Evolutionary conservation across 805 yeast species (phyloP).

Genomic region (Candida germanica): DNA sequence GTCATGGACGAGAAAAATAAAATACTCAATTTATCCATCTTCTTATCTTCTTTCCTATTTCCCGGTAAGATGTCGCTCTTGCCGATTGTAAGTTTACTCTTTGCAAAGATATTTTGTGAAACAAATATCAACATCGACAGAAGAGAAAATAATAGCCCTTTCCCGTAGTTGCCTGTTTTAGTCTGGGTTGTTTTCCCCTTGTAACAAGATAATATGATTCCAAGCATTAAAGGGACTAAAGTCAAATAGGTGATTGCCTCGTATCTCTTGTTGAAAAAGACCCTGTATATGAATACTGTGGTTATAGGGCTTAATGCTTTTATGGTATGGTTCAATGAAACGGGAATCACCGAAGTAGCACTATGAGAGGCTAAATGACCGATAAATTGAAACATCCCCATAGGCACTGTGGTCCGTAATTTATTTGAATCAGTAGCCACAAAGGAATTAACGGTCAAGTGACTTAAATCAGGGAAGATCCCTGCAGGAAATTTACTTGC

Average conservation of each 20-base stretch:
- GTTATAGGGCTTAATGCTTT: slow-evolving; percentile 88
- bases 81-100: slow-evolving; percentile 58
- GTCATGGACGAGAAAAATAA: slow-evolving; percentile 67
- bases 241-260: slow-evolving; percentile 69
- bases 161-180: slow-evolving; percentile 14
- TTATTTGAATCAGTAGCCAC: slow-evolving; percentile 53
- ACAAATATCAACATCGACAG: slow-evolving; percentile 67
- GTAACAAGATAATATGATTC: slow-evolving; percentile 79
- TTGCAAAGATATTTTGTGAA: slow-evolving; percentile 78
- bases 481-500: slow-evolving; percentile 41
- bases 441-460: slow-evolving; percentile 35
- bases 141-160: slow-evolving; percentile 51
- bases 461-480: slow-evolving; percentile 40
- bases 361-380: slow-evolving; percentile 91
- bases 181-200: slow-evolving; percentile 31
- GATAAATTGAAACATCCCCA: slow-evolving; percentile 90
- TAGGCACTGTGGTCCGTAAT: slow-evolving; percentile 73
- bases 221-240: slow-evolving; percentile 71
- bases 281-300: slow-evolving; percentile 76
- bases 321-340: slow-evolving; percentile 91
- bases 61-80: slow-evolving; percentile 20
- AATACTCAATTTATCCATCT: slow-evolving; percentile 69
- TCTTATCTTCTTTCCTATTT: slow-evolving; percentile 24
- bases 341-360: slow-evolving; percentile 89
- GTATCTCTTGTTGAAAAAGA: slow-evolving; percentile 58